Evolutionary conservation across 192 early-diverging fungal genomes (phyloP), one percentile per base, ranked within the genome.

Genomic region (Glomus cerebriforme): DNA sequence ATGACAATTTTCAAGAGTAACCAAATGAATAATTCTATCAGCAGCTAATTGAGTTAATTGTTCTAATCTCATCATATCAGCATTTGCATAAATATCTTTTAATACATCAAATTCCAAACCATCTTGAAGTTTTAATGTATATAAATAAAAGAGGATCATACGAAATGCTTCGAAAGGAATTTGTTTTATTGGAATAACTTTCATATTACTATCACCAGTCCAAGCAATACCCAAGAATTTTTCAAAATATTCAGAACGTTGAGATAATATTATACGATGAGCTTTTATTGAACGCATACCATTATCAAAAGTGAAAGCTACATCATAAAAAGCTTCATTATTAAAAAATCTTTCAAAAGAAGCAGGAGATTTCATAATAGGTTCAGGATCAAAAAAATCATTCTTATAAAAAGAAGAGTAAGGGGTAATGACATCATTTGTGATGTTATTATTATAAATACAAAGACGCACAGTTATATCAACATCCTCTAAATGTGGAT

Each of bases 1-100:
- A 78, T 78, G 65, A 65, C 77, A 78, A 69, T 78, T 78, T 59
- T 69, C 77, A 58, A 19, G 22, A 35, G 27, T 54, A 2, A 68
- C n/a, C 7, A 47, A n/a, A 58, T 31, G 8, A 27, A 78, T 24
- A 3, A 78, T 34, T 39, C n/a, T 19, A 26, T 69, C 77, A 68
- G 54, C 66, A n/a, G 37, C 77, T 31, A 59, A 24, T 15, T 59
- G 7, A 47, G 31, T 26, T 29, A 78, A 45, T 58, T 78, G 15
- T 37, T 66, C 31, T 58, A 78, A 59, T 59, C 35, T 35, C 35
- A 63, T 29, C 66, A 78, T 78, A 49, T 49, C 47, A 69, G 77
- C 64, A 12, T 78, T 45, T 15, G 34, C 7, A 58, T 78, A 78
- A 78, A 78, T 17, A 65, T 78, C 77, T 17, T 27, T 54, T 32